Percentiles rank a stretch among this genome's conserved stretches.
phyloP scores from a whole-genome alignment of 108 stramenopile species.

The Skeletonema menzelii region DNA sequence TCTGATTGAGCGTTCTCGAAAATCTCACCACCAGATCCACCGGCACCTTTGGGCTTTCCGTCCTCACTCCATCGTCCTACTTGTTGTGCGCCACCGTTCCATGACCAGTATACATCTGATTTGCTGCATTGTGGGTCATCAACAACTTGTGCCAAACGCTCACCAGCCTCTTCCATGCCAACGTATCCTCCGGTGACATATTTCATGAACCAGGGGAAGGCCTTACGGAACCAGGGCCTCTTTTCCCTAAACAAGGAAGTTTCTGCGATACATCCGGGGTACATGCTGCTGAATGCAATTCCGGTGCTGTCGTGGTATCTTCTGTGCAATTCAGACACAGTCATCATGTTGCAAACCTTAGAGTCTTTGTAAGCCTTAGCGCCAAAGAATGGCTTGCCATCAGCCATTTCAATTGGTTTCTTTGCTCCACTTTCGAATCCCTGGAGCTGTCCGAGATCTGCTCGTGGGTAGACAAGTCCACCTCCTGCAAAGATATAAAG shows the following conservation, averaged over 20 bases:
- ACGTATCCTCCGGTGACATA: conserved; percentile 92
- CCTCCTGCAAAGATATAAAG: conserved; percentile 42
- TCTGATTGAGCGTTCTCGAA: conserved; percentile 90
- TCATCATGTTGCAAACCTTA: conserved; percentile 91
- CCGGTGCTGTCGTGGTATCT: conserved; percentile 93
- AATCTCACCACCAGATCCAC: conserved; percentile 94
- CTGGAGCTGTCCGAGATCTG: conserved; percentile 89
- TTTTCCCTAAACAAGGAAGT: conserved; percentile 97
- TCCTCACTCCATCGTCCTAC: conserved; percentile 82
- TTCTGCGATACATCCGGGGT: conserved; percentile 98
- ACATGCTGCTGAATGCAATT: conserved; percentile 93
- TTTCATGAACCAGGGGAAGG: conserved; percentile 85
- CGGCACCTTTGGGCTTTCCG: conserved; percentile 87
- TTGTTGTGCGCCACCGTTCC: conserved; percentile 94
- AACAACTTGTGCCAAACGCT: conserved; percentile 86
- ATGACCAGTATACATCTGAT: conserved; percentile 94
- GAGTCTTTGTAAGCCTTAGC: conserved; percentile 98
- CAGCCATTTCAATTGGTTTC: conserved; percentile 87
- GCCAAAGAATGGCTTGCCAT: conserved; percentile 92
- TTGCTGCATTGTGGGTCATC: conserved; percentile 87
- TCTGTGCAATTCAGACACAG: conserved; percentile 90
- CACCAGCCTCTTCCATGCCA: conserved; percentile 89
- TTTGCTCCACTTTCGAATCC: conserved; percentile 81
- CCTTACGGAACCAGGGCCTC: conserved; percentile 95
- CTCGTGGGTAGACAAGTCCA: conserved; percentile 89